phyloP scores from a whole-genome alignment of 2,329 filamentous ascomycete species.

The Colletotrichum neosansevieriae region DNA sequence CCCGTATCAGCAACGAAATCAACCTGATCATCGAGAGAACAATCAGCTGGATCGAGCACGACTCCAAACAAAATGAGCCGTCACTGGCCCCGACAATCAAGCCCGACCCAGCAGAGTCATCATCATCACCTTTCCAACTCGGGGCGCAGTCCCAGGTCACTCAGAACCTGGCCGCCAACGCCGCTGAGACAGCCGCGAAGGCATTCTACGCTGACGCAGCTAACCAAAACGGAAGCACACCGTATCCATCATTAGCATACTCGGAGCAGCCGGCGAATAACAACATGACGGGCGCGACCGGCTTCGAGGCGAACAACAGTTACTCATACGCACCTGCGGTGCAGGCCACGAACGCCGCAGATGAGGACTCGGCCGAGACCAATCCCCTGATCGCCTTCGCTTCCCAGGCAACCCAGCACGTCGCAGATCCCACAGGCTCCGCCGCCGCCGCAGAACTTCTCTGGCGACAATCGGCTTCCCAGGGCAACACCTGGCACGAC shows the following conservation, averaged over 20 bases:
- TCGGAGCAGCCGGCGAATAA: constrained; percentile 44
- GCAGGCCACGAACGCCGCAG: constrained; percentile 37
- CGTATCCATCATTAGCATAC: constrained; percentile 50
- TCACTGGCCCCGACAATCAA: constrained; percentile 25
- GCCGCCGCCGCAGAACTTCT: constrained; percentile 47
- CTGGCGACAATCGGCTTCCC: constrained; percentile 46
- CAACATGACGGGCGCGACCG: constrained; percentile 39
- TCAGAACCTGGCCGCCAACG: constrained; percentile 14
- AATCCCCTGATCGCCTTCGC: constrained; percentile 56
- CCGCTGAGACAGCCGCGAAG: constrained; percentile 44
- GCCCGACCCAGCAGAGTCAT: constrained; percentile 19
- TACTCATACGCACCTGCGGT: constrained; percentile 31
- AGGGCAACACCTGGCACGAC: constrained; percentile 64
- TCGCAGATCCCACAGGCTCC: constrained; percentile 42
- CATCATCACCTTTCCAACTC: constrained; percentile 10
- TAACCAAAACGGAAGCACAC: constrained; percentile 44
- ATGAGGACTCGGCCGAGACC: constrained; percentile 45
- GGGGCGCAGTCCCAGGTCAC: constrained; percentile 24
- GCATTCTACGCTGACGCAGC: constrained; percentile 46
- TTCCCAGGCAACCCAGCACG: constrained; percentile 53
- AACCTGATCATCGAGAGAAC: constrained; percentile 63
- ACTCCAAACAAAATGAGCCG: constrained; percentile 46
- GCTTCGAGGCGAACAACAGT: constrained; percentile 27
- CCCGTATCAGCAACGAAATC: constrained; percentile 58
- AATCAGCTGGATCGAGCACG: constrained; percentile 65